Evolutionary conservation across 495 filamentous ascomycete genomes (phyloP).

Genomic region (Alectoria sarmentosa): DNA sequence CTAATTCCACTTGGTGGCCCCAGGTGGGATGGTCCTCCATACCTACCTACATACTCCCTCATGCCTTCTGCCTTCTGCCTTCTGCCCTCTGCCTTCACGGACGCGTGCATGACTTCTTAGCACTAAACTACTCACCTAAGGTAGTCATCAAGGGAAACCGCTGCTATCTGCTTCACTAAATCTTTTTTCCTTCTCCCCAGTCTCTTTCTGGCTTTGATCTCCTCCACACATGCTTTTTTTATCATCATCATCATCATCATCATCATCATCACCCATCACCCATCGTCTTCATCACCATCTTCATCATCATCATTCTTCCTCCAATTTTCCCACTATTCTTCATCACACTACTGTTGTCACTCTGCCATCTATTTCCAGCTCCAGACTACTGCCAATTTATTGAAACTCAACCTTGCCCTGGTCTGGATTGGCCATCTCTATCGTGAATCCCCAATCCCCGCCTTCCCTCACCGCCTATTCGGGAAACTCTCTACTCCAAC

Average conservation of each 20-base stretch:
- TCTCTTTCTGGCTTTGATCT: background rate
- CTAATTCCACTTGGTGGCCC: background rate
- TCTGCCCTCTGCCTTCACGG: background rate
- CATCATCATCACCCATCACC: background rate
- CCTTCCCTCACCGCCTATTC: constrained; percentile 25
- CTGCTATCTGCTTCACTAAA: background rate
- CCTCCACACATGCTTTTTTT: too few relatives aligned
- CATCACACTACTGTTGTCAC: background rate
- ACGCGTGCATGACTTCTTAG: constrained; percentile 4
- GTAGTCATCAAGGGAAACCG: background rate
- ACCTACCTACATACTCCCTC: too few relatives aligned
- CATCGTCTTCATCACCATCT: background rate
- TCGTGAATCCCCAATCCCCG: constrained; percentile 16
- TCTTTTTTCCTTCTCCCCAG: background rate
- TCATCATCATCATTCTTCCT: background rate
- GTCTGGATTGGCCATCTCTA: background rate
- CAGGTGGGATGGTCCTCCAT: background rate
- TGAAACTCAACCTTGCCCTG: background rate
- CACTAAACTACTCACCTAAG: too few relatives aligned
- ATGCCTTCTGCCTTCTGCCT: too few relatives aligned
- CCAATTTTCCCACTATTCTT: background rate
- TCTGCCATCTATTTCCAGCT: background rate
- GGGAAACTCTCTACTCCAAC: constrained; percentile 20
- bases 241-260: background rate
- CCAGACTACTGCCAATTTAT: constrained; percentile 2